Base-by-base conservation (phyloP, 306 rosid species). In the Sindora glabra region DNA sequence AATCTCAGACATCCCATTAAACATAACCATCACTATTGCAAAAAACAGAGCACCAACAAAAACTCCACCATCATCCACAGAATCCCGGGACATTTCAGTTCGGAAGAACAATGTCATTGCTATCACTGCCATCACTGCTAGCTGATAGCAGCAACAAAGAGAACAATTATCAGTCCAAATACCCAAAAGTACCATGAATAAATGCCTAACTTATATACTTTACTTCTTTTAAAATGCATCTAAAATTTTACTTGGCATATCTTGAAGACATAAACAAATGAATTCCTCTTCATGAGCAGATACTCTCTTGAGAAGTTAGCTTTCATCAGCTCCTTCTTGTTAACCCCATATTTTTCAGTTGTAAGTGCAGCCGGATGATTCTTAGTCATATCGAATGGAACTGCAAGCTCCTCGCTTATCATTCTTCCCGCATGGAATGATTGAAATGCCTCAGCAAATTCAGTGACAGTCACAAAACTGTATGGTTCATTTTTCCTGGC, bases 11-110 rank as follows among this genome's bases (percentile, higher is more conserved):
- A 62, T 40, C 50, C 87, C 90, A 56, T 73, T 84, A 48, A 84
- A 84, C 87, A 81, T 69, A 29, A 62, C 6, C 0, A 44, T 71
- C 2, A 81, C 44, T 5, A 81, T 10, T 45, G 87, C 25, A 42
- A 66, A 80, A 65, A 84, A 84, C 46, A 84, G 50, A 34, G 85
- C 83, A 32, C 91, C 91, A 44, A 48, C 38, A 5, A 75, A 80
- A 69, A 77, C 56, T 38, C 79, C 83, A 3, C 95, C 97, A 47
- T 83, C 89, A 16, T 51, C 61, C 5, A 49, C 5, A 3, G 78
- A 32, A 30, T 74, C 21, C 9, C 7, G 86, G 50, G 67, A 87
- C 97, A 90, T 87, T 63, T 80, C 69, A 10, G 97, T 90, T 26
- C 94, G 78, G 4, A 83, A 4, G 74, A 90, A 85, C 0, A 85